These are phyloP conservation scores for Nigrospora osmanthi DNA, from an alignment of 2,329 filamentous ascomycete species.

Conservation along the genomic window DNA sequence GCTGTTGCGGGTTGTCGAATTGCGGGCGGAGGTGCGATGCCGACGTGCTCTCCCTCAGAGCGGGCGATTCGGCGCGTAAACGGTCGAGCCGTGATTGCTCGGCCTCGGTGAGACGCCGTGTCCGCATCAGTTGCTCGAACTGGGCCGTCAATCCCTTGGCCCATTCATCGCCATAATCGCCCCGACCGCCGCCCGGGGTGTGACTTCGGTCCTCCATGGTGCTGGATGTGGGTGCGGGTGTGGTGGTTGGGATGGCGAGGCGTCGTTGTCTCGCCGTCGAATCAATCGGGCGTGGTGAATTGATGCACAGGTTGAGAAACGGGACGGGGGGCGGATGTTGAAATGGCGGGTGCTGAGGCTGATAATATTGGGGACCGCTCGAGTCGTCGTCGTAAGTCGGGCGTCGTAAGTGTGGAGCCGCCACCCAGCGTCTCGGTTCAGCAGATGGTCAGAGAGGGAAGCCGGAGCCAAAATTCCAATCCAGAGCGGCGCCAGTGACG, in stretches of 20 bases:
- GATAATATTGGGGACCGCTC: too few relatives aligned
- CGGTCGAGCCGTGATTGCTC: constrained; percentile 53
- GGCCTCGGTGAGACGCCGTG: constrained; percentile 79
- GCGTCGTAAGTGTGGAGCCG: too few relatives aligned
- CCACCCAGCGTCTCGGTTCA: background rate
- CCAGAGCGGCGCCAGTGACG: too few relatives aligned
- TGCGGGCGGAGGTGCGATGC: constrained; percentile 38
- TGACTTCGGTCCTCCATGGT: constrained; percentile 16
- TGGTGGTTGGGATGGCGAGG: background rate
- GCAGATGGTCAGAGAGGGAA: background rate
- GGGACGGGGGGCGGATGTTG: too few relatives aligned
- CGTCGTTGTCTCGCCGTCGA: too few relatives aligned
- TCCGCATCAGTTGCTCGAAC: constrained; percentile 81
- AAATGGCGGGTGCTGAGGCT: too few relatives aligned
- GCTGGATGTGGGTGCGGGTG: background rate
- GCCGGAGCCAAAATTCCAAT: too few relatives aligned
- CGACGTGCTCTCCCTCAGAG: constrained; percentile 41
- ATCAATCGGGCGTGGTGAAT: too few relatives aligned
- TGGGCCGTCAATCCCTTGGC: constrained; percentile 72
- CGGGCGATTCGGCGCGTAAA: constrained; percentile 50
- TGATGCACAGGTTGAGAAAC: too few relatives aligned
- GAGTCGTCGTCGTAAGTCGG: too few relatives aligned
- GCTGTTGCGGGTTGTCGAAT: too few relatives aligned
- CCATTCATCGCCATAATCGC: constrained; percentile 61
- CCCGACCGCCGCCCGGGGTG: constrained; percentile 14